A percentile compares a stretch with the other conserved stretches of the same genome.
These are phyloP conservation scores for Nissolia schottii DNA, from an alignment of 306 rosid genomes.

Conservation along the genomic window DNA sequence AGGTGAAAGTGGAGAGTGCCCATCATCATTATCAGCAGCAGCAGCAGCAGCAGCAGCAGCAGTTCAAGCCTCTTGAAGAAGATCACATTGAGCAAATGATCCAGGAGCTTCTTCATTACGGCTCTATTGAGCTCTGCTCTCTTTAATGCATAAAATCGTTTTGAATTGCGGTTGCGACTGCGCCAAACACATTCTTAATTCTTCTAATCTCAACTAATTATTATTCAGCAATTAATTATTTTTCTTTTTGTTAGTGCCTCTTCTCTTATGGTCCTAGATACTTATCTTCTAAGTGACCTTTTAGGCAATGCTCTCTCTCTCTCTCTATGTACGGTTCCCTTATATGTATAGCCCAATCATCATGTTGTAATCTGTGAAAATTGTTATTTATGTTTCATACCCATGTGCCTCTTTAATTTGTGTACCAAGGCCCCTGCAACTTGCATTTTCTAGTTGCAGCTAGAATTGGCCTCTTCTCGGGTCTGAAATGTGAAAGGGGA, in stretches of 20 bases:
- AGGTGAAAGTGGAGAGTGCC: conserved; percentile 51
- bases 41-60: too few relatives aligned
- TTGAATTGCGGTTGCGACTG: too few relatives aligned
- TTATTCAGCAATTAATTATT: not conserved
- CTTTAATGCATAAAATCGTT: too few relatives aligned
- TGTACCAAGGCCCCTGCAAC: conserved; percentile 3
- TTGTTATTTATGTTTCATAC: conserved; percentile 19
- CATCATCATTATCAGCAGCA: too few relatives aligned
- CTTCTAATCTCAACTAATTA: conserved; percentile 53
- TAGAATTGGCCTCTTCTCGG: conserved; percentile 18
- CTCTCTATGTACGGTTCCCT: conserved; percentile 37
- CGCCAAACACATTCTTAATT: conserved; percentile 37
- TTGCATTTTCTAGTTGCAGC: conserved; percentile 4
- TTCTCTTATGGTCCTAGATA: conserved; percentile 31
- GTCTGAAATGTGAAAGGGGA: conserved; percentile 11
- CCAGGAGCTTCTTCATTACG: conserved; percentile 74
- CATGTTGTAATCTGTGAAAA: conserved; percentile 31
- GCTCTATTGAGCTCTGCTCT: conserved; percentile 76
- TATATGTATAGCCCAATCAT: conserved; percentile 42
- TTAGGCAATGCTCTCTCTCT: conserved; percentile 44
- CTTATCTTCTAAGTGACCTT: conserved; percentile 40
- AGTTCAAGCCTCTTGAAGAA: conserved; percentile 64
- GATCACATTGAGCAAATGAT: conserved; percentile 93
- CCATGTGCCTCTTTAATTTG: conserved; percentile 27
- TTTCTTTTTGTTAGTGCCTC: not conserved